phyloP scores from a whole-genome alignment of 306 rosid genomes.

The Fagus sylvatica region DNA sequence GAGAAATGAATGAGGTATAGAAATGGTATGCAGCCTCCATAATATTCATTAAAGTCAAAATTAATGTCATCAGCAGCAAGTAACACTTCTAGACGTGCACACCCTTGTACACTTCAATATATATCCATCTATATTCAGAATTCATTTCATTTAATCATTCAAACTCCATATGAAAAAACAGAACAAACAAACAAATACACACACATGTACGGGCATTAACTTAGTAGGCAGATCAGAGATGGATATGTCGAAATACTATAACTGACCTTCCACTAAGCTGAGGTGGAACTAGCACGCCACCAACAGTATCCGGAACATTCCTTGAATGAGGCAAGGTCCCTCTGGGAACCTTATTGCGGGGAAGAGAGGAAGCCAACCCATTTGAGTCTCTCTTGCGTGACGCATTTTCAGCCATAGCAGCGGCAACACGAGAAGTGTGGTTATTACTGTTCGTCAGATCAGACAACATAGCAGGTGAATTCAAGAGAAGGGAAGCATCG shows the following conservation, averaged over 20 bases:
- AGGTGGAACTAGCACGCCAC: slow-evolving; percentile 73
- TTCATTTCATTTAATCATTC: background rate
- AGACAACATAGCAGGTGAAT: slow-evolving; percentile 53
- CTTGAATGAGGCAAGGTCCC: slow-evolving; percentile 64
- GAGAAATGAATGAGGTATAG: background rate
- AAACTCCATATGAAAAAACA: background rate
- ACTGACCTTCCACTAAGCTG: slow-evolving; percentile 95
- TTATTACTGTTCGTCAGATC: slow-evolving; percentile 44
- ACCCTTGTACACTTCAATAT: background rate
- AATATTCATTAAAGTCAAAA: background rate
- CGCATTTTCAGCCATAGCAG: slow-evolving; percentile 73
- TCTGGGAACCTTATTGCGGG: slow-evolving; percentile 65
- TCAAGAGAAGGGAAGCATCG: slow-evolving; percentile 84
- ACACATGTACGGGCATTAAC: background rate
- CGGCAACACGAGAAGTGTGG: slow-evolving; percentile 74
- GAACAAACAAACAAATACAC: background rate
- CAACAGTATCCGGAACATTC: slow-evolving; percentile 69
- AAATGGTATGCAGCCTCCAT: background rate
- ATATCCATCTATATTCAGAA: background rate
- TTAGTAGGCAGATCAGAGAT: slow-evolving; percentile 1
- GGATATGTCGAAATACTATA: background rate
- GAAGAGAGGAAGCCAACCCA: slow-evolving; percentile 45
- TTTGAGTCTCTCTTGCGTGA: slow-evolving; percentile 76
- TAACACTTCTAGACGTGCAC: background rate
- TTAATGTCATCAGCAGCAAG: background rate